Evolutionary conservation across 192 early-diverging fungal genomes (phyloP), one percentile per base, ranked within the genome.

Genomic region (Coemansia sp.): DNA sequence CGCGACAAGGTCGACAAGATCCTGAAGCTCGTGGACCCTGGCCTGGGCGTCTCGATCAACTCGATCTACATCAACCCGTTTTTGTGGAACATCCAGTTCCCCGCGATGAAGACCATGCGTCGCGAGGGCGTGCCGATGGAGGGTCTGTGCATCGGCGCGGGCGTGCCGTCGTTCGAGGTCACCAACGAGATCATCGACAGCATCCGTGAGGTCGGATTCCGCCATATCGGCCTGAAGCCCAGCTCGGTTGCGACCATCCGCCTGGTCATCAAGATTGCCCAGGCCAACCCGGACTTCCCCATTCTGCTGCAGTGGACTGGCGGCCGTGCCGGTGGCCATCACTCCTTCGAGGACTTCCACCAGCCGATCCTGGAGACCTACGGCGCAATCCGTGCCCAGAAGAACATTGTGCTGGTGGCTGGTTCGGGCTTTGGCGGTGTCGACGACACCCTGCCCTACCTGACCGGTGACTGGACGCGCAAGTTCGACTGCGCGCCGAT

Each of bases 281-380:
- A 89, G 70, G 82, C 84, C 52, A 89, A 93, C 72, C 91, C 93
- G 9, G 86, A 87, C 47, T 92, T 95, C 85, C 90, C 95, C 18
- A 84, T 97, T 38, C 83, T 97, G 47, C 79, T 97, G 58, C 92
- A 97, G 73, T 97, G 95, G 95, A 97, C 95, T 29, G 93, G 95
- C 77, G 95, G 95, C 38, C 88, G 95, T 71, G 95, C 88, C 28
- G 95, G 95, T 69, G 95, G 95, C 18, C 95, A 97, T 76, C 95
- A 97, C 86, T 91, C 89, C 62, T 97, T 92, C 54, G 95, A 97
- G 80, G 95, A 97, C 75, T 90, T 94, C 77, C 92, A 95, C 67
- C 85, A 85, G 63, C 93, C 93, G 35, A 89, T 97, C 64, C 67
- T 97, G 7, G 60, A 69, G 51, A 69, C 88, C 42, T 72, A 87